Conservation (phyloP, 2,329 filamentous ascomycete genomes). For the Epichloe glyceriae region DNA sequence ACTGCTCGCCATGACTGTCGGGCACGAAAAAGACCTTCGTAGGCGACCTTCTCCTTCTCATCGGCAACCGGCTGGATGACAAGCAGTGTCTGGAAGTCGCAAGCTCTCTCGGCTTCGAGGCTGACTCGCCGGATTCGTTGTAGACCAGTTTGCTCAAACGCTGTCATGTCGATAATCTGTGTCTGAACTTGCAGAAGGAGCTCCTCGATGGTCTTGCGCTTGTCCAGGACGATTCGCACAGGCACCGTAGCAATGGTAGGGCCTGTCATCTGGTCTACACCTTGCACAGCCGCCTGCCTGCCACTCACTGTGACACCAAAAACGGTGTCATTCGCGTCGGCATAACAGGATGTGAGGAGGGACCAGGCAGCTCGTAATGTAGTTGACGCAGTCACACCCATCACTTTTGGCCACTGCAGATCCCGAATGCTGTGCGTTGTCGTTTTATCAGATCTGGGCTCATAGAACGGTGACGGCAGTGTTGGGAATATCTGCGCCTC, state of each 20-base stretch:
- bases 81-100: slow-evolving; percentile 10
- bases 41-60: slow-evolving; percentile 1
- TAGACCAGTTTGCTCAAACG: slow-evolving; percentile 16
- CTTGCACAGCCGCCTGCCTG: slow-evolving; percentile 12
- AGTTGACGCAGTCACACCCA: slow-evolving; percentile 10
- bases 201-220: slow-evolving; percentile 6
- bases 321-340: slow-evolving; percentile 18
- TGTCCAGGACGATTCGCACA: slow-evolving; percentile 6
- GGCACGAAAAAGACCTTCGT: not conserved
- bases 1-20: not conserved
- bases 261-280: slow-evolving; percentile 15
- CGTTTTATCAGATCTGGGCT: slow-evolving; percentile 3
- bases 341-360: slow-evolving; percentile 24
- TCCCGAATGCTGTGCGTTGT: slow-evolving; percentile 1
- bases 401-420: slow-evolving; percentile 9
- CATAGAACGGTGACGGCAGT: slow-evolving; percentile 2
- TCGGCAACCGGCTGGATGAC: slow-evolving; percentile 2
- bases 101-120: slow-evolving; percentile 7
- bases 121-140: slow-evolving; percentile 14
- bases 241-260: slow-evolving; percentile 17
- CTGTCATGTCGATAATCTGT: slow-evolving; percentile 12
- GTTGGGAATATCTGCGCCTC: slow-evolving; percentile 7
- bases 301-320: slow-evolving; percentile 17
- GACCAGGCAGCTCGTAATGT: slow-evolving; percentile 16
- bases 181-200: slow-evolving; percentile 12